phyloP scores from a whole-genome alignment of 1,284 basidiomycete genomes.

The Calocybe gambosa region DNA sequence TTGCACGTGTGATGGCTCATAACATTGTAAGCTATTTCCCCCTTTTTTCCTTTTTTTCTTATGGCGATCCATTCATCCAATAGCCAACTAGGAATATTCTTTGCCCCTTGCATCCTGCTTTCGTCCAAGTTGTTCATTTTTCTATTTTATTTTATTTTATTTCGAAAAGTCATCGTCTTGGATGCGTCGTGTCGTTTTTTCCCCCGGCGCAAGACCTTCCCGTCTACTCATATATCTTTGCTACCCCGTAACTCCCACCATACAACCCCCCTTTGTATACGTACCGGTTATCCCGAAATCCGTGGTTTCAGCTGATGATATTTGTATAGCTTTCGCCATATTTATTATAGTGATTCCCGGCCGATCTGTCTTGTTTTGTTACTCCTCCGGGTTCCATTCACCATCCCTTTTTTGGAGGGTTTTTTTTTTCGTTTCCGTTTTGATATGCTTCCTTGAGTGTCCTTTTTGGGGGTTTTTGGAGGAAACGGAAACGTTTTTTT shows the following conservation, averaged over 20 bases:
- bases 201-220: not conserved
- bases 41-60: too few relatives aligned
- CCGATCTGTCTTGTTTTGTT: not conserved
- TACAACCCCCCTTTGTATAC: too few relatives aligned
- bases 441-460: not conserved
- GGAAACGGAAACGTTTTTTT: not conserved
- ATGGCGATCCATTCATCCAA: too few relatives aligned
- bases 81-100: not conserved
- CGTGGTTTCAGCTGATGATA: conserved; percentile 1
- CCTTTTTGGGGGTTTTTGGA: not conserved
- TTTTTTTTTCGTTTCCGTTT: too few relatives aligned
- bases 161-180: too few relatives aligned
- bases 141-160: too few relatives aligned
- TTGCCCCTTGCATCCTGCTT: not conserved
- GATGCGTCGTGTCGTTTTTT: too few relatives aligned
- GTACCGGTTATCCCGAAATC: not conserved
- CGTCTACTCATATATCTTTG: not conserved
- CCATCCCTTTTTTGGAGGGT: not conserved
- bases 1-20: too few relatives aligned
- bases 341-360: not conserved
- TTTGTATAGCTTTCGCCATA: conserved; percentile 1
- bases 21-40: too few relatives aligned
- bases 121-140: too few relatives aligned
- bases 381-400: not conserved
- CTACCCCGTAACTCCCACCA: not conserved